Evolutionary conservation across 768 basidiomycete genomes (phyloP).

Genomic region (Lentinus brumalis): DNA sequence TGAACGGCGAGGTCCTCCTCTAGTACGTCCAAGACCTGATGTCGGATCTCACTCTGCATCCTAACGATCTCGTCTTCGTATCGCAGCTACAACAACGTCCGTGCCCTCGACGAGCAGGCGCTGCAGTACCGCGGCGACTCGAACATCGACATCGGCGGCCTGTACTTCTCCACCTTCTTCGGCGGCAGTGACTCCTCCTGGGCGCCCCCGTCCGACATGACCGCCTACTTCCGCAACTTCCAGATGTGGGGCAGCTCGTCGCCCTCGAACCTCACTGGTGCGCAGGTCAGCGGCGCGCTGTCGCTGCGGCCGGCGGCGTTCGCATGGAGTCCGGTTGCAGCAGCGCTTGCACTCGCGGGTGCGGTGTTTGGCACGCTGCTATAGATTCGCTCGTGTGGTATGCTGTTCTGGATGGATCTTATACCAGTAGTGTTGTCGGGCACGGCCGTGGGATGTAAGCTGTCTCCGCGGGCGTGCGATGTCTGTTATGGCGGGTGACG

Average conservation of each 20-base stretch:
- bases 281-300: slow-evolving; percentile 21
- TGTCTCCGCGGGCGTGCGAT: not conserved
- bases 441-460: not conserved
- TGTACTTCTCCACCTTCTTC: slow-evolving; percentile 88
- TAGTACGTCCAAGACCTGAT: slow-evolving; percentile 48
- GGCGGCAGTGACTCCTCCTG: slow-evolving; percentile 74
- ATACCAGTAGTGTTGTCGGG: not conserved
- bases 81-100: slow-evolving; percentile 67
- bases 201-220: slow-evolving; percentile 67
- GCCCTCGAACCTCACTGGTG: slow-evolving; percentile 44
- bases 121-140: slow-evolving; percentile 64
- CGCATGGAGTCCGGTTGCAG: not conserved
- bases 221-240: slow-evolving; percentile 80
- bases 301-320: not conserved
- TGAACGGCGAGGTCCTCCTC: slow-evolving; percentile 74
- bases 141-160: slow-evolving; percentile 58
- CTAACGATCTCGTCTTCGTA: not conserved
- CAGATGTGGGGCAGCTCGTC: slow-evolving; percentile 58
- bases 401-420: not conserved
- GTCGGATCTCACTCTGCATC: not conserved
- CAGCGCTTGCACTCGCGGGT: not conserved
- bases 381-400: not conserved
- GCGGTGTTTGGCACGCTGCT: slow-evolving; percentile 5
- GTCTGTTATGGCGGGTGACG: not conserved
- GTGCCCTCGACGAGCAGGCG: slow-evolving; percentile 58